Evolutionary conservation across 768 basidiomycete genomes (phyloP), one percentile per base, ranked within the genome.

Genomic region (Pisolithus orientalis): DNA sequence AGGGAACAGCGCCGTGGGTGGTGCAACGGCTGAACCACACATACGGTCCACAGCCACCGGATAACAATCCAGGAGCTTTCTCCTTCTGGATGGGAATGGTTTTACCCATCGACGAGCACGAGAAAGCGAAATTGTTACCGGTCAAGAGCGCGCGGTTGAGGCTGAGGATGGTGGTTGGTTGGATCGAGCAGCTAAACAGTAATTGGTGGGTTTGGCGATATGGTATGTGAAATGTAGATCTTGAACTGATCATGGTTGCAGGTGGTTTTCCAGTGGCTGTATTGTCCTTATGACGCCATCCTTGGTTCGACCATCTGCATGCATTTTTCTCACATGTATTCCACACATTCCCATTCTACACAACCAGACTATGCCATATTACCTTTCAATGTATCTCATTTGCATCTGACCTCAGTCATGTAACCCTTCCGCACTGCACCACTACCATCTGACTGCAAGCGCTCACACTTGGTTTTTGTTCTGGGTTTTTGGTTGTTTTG

Each of bases 61-160:
- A 72, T 24, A 61, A 53, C 11, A 85, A 92, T 66, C 79, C 84
- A 0, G 77, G 77, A 27, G 71, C 77, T 24, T 93, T 95, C 66
- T 82, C 83, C 32, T 96, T 88, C 68, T 95, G 90, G 89, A 91
- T 95, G 72, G 91, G 89, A 0, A 76, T 82, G 66, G 83, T 95
- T 37, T 81, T 97, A 46, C 89, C 94, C 34, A 91, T 97, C 63
- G 91, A 95, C 65, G 90, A 95, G 52, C 78, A 84, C 60, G 88
- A 93, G 72, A 91, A 94, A 66, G 76, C 91, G 11, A 87, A 93
- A 60, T 77, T 98, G 8, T 74, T 94, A 10, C 89, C 91, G 1
- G 84, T 94, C 48, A 80, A 83, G 53, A 88, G 82, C 49, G 77
- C 89, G 0, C 78, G 87, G 27, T 73, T 96, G 55, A 77, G 95